Percentiles rank a stretch among this genome's conserved stretches.
These are phyloP conservation scores for Neltuma alba DNA, from an alignment of 306 rosid genomes.

Conservation along the genomic window DNA sequence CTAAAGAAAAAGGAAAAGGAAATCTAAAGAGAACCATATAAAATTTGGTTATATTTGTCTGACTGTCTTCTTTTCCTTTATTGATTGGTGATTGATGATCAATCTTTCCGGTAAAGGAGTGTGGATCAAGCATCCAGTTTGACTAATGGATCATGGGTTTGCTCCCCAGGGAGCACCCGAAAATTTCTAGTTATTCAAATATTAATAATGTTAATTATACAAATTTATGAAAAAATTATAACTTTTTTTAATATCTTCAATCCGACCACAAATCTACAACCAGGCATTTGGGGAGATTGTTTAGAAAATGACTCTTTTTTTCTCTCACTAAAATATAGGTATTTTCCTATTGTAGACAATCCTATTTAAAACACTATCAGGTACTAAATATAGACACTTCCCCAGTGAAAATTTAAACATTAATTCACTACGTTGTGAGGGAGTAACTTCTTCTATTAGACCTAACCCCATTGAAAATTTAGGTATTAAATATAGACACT, in stretches of 20 bases:
- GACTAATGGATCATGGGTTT: background rate
- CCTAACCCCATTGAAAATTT: too few relatives aligned
- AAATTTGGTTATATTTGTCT: background rate
- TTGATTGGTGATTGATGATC: background rate
- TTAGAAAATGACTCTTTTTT: too few relatives aligned
- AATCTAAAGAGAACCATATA: background rate
- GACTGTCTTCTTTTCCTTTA: slow-evolving; percentile 17
- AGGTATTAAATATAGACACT: too few relatives aligned
- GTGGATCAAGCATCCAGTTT: background rate
- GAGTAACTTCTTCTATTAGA: too few relatives aligned
- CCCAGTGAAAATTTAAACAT: too few relatives aligned
- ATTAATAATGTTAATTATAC: background rate
- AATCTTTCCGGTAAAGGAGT: background rate
- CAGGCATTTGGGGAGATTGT: background rate
- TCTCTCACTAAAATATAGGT: too few relatives aligned
- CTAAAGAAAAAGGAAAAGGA: background rate
- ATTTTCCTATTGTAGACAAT: too few relatives aligned
- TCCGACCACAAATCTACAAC: background rate
- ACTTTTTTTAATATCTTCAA: background rate
- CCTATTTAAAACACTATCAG: too few relatives aligned
- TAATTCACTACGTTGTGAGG: too few relatives aligned
- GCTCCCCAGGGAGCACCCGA: background rate
- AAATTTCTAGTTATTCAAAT: too few relatives aligned
- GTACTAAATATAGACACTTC: too few relatives aligned
- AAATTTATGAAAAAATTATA: background rate